These are phyloP conservation scores for Piper longum DNA, from an alignment of 164 flowering plant species.

Conservation along the genomic window DNA sequence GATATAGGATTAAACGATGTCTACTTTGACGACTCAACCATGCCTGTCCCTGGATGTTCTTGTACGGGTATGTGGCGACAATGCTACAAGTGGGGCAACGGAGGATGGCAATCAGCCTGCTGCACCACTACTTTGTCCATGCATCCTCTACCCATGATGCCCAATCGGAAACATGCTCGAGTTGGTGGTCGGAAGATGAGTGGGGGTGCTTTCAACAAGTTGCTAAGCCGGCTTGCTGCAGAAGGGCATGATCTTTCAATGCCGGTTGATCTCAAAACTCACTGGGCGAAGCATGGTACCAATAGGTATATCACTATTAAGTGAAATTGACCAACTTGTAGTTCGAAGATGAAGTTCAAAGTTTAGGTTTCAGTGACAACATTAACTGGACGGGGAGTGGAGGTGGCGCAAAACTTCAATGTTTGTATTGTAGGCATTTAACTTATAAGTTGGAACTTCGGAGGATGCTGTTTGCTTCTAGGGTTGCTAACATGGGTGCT, in stretches of 20 bases:
- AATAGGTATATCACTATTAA: conserved; percentile 31
- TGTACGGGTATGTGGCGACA: conserved; percentile 27
- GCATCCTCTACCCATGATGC: conserved; percentile 28
- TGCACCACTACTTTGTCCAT: conserved; percentile 34
- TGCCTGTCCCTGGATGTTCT: conserved; percentile 33
- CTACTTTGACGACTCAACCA: conserved; percentile 19
- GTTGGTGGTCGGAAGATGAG: conserved; percentile 32
- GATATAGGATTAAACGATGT: conserved; percentile 25
- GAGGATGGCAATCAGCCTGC: conserved; percentile 45
- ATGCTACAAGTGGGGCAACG: conserved; percentile 39
- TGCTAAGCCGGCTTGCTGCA: conserved; percentile 24
- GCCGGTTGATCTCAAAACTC: conserved; percentile 25
- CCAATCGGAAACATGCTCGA: conserved; percentile 26
- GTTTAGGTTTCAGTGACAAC: too few species aligned
- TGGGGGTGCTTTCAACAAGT: conserved; percentile 21
- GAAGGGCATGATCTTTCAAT: conserved; percentile 24
- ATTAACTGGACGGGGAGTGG: too few species aligned
- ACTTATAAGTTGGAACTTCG: too few species aligned
- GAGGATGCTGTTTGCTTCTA: too few species aligned
- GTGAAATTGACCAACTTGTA: conserved; percentile 3
- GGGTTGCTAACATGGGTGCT: too few species aligned
- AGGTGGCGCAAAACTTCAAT: too few species aligned
- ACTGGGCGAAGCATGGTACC: conserved; percentile 39
- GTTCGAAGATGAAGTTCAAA: too few species aligned
- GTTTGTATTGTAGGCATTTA: too few species aligned